Evolutionary conservation across 768 basidiomycete species (phyloP).

Genomic region (Tylopilus vinaceipallidus): DNA sequence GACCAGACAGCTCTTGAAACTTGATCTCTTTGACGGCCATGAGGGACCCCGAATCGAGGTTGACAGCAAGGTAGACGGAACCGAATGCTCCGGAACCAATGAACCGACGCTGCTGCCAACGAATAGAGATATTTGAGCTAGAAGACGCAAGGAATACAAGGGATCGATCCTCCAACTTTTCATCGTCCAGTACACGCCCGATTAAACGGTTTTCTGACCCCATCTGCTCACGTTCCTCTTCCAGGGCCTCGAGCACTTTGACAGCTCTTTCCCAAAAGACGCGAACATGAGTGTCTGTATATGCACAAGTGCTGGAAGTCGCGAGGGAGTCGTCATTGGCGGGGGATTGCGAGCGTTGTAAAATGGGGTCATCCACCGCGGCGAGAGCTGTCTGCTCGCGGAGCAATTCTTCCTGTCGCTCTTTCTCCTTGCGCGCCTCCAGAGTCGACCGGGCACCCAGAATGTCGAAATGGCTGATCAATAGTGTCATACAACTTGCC

Average conservation of each 20-base stretch:
- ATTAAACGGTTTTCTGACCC: slow-evolving; percentile 72
- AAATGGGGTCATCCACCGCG: slow-evolving; percentile 47
- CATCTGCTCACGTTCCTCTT: slow-evolving; percentile 56
- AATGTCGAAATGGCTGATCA: slow-evolving; percentile 97
- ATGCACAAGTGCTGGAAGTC: slow-evolving; percentile 36
- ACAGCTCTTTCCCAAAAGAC: slow-evolving; percentile 74
- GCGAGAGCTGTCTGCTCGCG: slow-evolving; percentile 52
- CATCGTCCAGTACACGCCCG: slow-evolving; percentile 92
- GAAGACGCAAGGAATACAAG: slow-evolving; percentile 93
- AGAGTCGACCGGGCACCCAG: slow-evolving; percentile 87
- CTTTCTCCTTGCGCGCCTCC: slow-evolving; percentile 89
- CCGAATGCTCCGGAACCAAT: slow-evolving; percentile 99
- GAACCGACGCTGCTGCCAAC: slow-evolving; percentile 98
- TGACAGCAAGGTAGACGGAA: slow-evolving; percentile 98
- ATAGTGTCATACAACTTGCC: slow-evolving; percentile 93
- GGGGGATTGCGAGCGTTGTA: slow-evolving; percentile 39
- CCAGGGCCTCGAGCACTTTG: slow-evolving; percentile 59
- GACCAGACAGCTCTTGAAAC: slow-evolving; percentile 87
- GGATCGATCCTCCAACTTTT: slow-evolving; percentile 90
- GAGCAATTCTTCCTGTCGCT: slow-evolving; percentile 66
- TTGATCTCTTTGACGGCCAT: slow-evolving; percentile 99
- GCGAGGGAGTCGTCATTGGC: slow-evolving; percentile 36
- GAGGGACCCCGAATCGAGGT: slow-evolving; percentile 90
- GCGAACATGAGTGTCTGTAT: slow-evolving; percentile 63
- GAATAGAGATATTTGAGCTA: slow-evolving; percentile 91